A percentile compares a stretch with the other conserved stretches of the same genome.
These are phyloP conservation scores for Mucor irregularis DNA, from an alignment of 371 early-diverging fungal species.

Conservation along the genomic window DNA sequence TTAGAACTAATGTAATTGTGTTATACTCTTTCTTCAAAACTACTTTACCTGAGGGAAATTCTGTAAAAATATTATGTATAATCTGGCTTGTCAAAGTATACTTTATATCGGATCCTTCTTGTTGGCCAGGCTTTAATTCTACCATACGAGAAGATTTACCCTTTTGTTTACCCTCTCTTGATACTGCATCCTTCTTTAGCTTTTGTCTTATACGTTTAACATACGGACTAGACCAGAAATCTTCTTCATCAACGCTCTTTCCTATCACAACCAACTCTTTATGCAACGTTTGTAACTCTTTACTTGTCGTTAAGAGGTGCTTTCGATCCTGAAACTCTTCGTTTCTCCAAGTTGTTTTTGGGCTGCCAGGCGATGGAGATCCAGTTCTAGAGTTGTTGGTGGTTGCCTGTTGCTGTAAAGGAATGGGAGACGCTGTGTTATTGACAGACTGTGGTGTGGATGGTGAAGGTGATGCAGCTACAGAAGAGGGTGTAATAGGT, in stretches of 20 bases:
- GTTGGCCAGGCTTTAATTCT: constrained; percentile 75
- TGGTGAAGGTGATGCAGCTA: constrained; percentile 10
- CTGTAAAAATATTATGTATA: constrained; percentile 86
- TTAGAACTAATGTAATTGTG: too few species aligned
- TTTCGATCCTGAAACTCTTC: constrained; percentile 64
- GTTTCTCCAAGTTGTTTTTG: constrained; percentile 33
- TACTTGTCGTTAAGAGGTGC: constrained; percentile 64
- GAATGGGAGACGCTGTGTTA: background rate
- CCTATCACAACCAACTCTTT: constrained; percentile 78
- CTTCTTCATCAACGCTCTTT: constrained; percentile 78
- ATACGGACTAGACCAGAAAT: constrained; percentile 88
- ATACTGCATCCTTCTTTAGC: constrained; percentile 71
- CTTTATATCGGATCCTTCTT: constrained; percentile 81
- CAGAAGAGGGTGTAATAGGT: constrained; percentile 20
- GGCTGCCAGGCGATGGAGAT: constrained; percentile 15
- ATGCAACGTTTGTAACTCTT: constrained; percentile 74
- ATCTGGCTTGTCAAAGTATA: constrained; percentile 88
- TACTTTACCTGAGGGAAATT: constrained; percentile 79
- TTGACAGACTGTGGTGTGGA: constrained; percentile 3
- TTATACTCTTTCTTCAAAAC: background rate
- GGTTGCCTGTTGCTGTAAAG: constrained; percentile 11
- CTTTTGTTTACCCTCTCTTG: constrained; percentile 71
- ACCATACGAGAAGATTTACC: constrained; percentile 86
- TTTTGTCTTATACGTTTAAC: constrained; percentile 58
- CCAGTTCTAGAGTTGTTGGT: background rate